These are phyloP conservation scores for Gautieria morchelliformis DNA, from an alignment of 768 basidiomycete species.

Conservation along the genomic window DNA sequence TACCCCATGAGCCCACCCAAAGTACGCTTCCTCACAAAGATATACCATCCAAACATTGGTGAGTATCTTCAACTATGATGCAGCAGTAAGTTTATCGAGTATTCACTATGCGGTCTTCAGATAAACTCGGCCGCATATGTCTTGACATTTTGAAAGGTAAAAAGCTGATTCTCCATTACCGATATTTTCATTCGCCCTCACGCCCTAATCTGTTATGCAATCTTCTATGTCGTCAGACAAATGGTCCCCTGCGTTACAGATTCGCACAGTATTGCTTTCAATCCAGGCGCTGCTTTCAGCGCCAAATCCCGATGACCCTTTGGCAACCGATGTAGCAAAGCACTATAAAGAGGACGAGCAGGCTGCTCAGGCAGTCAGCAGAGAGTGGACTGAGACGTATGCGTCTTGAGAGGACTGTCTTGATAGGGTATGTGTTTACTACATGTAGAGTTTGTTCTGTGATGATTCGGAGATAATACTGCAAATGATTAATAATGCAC, in stretches of 20 bases:
- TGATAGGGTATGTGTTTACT: neutral
- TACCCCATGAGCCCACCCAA: constrained; percentile 99
- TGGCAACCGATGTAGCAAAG: constrained; percentile 92
- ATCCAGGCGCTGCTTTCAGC: constrained; percentile 94
- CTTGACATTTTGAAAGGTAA: constrained; percentile 94
- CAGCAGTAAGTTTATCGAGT: neutral
- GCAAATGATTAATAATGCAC: neutral
- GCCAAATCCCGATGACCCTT: constrained; percentile 93
- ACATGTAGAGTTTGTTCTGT: constrained; percentile 4
- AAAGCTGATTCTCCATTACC: constrained; percentile 10
- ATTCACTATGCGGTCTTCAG: constrained; percentile 29
- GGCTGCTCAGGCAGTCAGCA: constrained; percentile 85
- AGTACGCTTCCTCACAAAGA: constrained; percentile 95
- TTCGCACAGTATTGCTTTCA: constrained; percentile 93
- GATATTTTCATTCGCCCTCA: neutral
- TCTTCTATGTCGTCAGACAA: constrained; percentile 54
- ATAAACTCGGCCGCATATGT: constrained; percentile 98
- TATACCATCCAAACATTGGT: constrained; percentile 99
- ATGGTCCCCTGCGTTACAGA: constrained; percentile 98
- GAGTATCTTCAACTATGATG: constrained; percentile 21
- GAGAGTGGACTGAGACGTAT: constrained; percentile 92
- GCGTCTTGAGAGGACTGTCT: constrained; percentile 29
- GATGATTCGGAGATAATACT: neutral
- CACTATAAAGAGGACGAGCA: constrained; percentile 98
- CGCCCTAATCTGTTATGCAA: neutral